These are phyloP conservation scores for Umbelopsis vinacea DNA, from an alignment of 192 early-diverging fungal species.

Conservation along the genomic window DNA sequence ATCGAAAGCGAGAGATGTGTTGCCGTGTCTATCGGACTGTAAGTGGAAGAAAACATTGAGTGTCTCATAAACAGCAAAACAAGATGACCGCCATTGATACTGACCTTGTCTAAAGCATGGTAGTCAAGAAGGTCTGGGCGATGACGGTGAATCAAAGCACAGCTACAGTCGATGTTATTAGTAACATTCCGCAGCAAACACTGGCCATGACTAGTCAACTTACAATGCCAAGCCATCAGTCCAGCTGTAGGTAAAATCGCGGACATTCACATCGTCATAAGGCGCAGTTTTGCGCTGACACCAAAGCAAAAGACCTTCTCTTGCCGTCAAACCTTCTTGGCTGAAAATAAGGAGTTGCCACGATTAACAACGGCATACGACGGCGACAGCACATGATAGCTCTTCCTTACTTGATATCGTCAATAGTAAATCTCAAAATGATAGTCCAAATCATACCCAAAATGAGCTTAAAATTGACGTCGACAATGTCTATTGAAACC, in stretches of 20 bases:
- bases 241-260: constrained; percentile 94
- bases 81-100: neutral
- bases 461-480: constrained; percentile 88
- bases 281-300: constrained; percentile 94
- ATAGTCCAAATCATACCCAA: constrained; percentile 97
- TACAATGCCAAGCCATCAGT: constrained; percentile 92
- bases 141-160: constrained; percentile 95
- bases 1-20: constrained; percentile 93
- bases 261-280: constrained; percentile 86
- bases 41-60: neutral
- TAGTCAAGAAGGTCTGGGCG: constrained; percentile 95
- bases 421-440: constrained; percentile 96
- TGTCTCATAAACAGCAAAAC: neutral
- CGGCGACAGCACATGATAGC: too few relatives aligned
- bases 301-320: constrained; percentile 96
- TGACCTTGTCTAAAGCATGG: constrained; percentile 77
- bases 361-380: too few relatives aligned
- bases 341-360: constrained; percentile 39
- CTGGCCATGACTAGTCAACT: constrained; percentile 23
- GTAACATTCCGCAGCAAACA: neutral
- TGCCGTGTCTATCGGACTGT: constrained; percentile 72
- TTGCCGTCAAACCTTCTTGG: constrained; percentile 94
- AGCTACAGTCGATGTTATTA: constrained; percentile 49
- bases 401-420: constrained; percentile 74
- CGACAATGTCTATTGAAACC: constrained; percentile 80